Evolutionary conservation across 768 basidiomycete genomes (phyloP), one percentile per base, ranked within the genome.

Genomic region (Kwoniella shandongensis): DNA sequence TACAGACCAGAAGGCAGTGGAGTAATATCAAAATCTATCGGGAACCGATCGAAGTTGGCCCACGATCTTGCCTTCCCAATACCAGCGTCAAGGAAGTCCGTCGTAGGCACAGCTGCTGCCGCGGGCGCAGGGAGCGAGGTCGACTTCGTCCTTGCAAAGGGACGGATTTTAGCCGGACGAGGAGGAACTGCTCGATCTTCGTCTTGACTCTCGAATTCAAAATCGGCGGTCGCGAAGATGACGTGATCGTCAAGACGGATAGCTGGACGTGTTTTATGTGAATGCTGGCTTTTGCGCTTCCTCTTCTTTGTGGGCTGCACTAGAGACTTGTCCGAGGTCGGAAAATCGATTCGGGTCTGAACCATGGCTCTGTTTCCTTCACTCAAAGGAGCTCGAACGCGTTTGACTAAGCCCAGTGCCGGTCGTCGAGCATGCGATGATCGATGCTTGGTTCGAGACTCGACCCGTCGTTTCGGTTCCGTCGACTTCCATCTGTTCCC

Each of bases 1-100:
- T 51, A 57, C 13, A 76, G 42, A 2, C 73, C 75, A n/a, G 72
- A 63, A 11, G 70, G 71, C 7, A 76, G 58, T 15, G 74, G 77
- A 1, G 56, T 48, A 44, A 78, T 69, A 4, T 67, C 71, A 44
- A 76, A 76, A 54, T 74, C 72, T 23, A 75, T 51, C 15, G 70
- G 65, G 48, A 75, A 75, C 17, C 62, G 55, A n/a, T 69, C 70
- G 38, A 76, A 62, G 23, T 72, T 62, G 1, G 62, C 64, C 77
- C 77, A 78, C 15, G 75, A 66, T 32, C 66, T 54, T 17, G 71
- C 72, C 54, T 68, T 70, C 25, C 66, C 67, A 22, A 71, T 54
- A 8, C 54, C 61, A 5, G 49, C 23, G 49, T 67, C 67, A 7
- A 67, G 32, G 8, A 49, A n/a, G 30, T 50, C 61, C 4, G 11